A percentile compares a stretch with the other conserved stretches of the same genome.
Evolutionary conservation across 768 basidiomycete genomes (phyloP).

Genomic region (Phylloporus sp.): DNA sequence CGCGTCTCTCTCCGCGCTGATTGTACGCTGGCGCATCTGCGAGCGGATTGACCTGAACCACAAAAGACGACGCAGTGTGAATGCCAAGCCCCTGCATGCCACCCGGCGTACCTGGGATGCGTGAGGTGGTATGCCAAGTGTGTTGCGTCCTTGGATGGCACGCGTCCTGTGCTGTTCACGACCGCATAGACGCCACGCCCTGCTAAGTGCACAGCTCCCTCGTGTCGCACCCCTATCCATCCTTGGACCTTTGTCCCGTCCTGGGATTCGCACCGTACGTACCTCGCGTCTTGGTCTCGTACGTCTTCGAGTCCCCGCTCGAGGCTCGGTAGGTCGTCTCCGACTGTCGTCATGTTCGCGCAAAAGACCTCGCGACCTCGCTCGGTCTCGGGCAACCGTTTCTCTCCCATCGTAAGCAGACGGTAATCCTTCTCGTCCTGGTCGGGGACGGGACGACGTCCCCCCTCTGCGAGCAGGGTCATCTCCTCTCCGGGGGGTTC

Average conservation of each 20-base stretch:
- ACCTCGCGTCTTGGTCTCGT: slow-evolving; percentile 62
- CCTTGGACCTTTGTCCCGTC: not conserved
- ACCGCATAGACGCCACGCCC: slow-evolving; percentile 58
- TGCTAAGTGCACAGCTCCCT: slow-evolving; percentile 47
- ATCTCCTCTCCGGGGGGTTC: slow-evolving; percentile 28
- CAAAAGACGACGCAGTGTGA: slow-evolving; percentile 46
- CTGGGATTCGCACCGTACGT: no score
- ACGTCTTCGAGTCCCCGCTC: slow-evolving; percentile 17
- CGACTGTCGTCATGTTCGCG: slow-evolving; percentile 44
- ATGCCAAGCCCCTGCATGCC: slow-evolving; percentile 58
- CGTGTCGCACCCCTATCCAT: slow-evolving; percentile 44
- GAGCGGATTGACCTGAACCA: slow-evolving; percentile 56
- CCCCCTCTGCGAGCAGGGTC: slow-evolving; percentile 37
- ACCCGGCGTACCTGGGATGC: slow-evolving; percentile 44
- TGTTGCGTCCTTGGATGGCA: slow-evolving; percentile 44
- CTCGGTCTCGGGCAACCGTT: slow-evolving; percentile 48
- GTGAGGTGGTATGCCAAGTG: slow-evolving; percentile 58
- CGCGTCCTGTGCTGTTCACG: slow-evolving; percentile 42
- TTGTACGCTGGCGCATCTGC: slow-evolving; percentile 36
- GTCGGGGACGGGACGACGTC: slow-evolving; percentile 27
- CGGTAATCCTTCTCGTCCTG: slow-evolving; percentile 42
- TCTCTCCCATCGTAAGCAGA: slow-evolving; percentile 53
- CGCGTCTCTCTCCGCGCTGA: slow-evolving; percentile 30
- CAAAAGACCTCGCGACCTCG: slow-evolving; percentile 18
- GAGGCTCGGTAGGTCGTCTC: slow-evolving; percentile 10